Conservation (phyloP, 257 asterid species). For the Anisodus acutangulus region DNA sequence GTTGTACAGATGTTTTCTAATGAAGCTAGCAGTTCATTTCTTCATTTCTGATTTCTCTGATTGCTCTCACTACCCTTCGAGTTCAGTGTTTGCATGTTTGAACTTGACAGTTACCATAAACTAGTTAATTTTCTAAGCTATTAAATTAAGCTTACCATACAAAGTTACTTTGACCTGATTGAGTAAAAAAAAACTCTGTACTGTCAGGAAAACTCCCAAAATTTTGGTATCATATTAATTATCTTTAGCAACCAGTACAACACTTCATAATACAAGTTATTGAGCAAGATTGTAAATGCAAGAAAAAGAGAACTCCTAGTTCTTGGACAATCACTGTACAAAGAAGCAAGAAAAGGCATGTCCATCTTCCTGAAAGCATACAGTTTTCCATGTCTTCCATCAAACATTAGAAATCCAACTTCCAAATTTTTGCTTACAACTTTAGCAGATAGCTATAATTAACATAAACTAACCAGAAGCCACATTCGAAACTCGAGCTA, state of each 20-base stretch:
- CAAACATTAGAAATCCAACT: neutral
- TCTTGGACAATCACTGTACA: neutral
- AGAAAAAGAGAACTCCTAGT: slow-evolving; percentile 9
- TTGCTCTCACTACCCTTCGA: too few relatives aligned
- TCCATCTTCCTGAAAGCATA: neutral
- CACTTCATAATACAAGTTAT: neutral
- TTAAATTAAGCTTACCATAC: too few relatives aligned
- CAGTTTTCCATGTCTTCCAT: slow-evolving; percentile 6
- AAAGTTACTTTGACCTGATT: neutral
- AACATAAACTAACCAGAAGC: neutral
- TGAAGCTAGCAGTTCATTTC: too few relatives aligned
- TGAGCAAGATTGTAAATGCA: neutral
- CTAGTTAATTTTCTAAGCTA: too few relatives aligned
- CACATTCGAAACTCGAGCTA: slow-evolving; percentile 6
- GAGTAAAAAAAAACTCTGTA: too few relatives aligned
- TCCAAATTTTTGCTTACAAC: neutral
- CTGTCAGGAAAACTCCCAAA: slow-evolving; percentile 4
- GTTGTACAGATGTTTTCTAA: too few relatives aligned
- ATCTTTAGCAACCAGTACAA: neutral
- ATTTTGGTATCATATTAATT: neutral
- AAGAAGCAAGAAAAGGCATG: slow-evolving; percentile 21
- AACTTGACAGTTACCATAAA: too few relatives aligned
- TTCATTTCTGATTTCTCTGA: too few relatives aligned
- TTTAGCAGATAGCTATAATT: slow-evolving; percentile 5
- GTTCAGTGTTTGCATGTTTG: too few relatives aligned